Percentiles rank a stretch among this genome's conserved stretches.
These are phyloP conservation scores for Vitis vinifera DNA, from an alignment of 164 flowering plant genomes.

Conservation along the genomic window ASM3070453v1 NC_081816.1:6906001-6906500, in stretches of 20 bases:
- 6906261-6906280: slow-evolving; percentile 22
- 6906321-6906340: slow-evolving; percentile 30
- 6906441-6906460: slow-evolving; percentile 29
- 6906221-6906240: slow-evolving; percentile 21
- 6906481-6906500: slow-evolving; percentile 31
- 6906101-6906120: slow-evolving; percentile 15
- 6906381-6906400: slow-evolving; percentile 27
- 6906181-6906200: slow-evolving; percentile 33
- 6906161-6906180: slow-evolving; percentile 28
- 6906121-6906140: slow-evolving; percentile 10
- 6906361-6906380: slow-evolving; percentile 22
- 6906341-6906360: slow-evolving; percentile 16
- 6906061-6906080: slow-evolving; percentile 14
- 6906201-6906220: slow-evolving; percentile 31
- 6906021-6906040: slow-evolving; percentile 36
- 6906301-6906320: slow-evolving; percentile 25
- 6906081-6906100: slow-evolving; percentile 23
- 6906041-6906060: slow-evolving; percentile 27
- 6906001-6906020: slow-evolving; percentile 43
- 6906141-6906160: slow-evolving; percentile 21
- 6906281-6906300: slow-evolving; percentile 24
- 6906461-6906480: slow-evolving; percentile 29
- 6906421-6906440: neutral
- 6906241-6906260: slow-evolving; percentile 18
- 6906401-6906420: slow-evolving; percentile 15